Evolutionary conservation across 116 monocot species (phyloP), one percentile per base, ranked within the genome.

Genomic region (Zostera marina): DNA sequence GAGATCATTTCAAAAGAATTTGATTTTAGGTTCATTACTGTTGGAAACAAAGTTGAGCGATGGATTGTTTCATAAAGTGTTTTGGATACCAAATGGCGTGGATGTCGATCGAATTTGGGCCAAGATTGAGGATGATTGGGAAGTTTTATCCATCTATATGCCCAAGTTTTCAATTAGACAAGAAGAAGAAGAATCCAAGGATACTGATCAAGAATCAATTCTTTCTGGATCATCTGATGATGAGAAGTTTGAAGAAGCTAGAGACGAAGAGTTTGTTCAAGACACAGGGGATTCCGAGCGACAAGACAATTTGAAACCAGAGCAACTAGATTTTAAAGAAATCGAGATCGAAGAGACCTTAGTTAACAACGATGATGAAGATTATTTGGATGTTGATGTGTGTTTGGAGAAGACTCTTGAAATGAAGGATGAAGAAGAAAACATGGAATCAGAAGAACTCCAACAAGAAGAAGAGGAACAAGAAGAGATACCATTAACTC

Each of bases 21-120:
- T 59, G 42, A n/a, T 42, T 4, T 22, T 40, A 9, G 42, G 59
- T 4, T 8, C 59, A 23, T 2, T 59, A 20, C 0, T 4, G 20
- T 22, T 59, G 3, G 9, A 22, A 21, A 13, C 11, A 11, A 42
- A 44, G 20, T 42, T 59, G 10, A 10, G 22, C 9, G 20, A 11
- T 59, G 59, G 59, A 3, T 42, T 12, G 42, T 59, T 43, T 17
- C 3, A 42, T 1, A 61, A 26, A 32, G 38, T 16, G 47, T 61
- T 61, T 16, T 41, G 47, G 24, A 47, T 61, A 26, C 61, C 61
- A 8, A 23, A 61, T 47, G 61, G 61, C 21, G 24, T 61, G 19
- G 24, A 19, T 5, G 25, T 61, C 7, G 47, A 38, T 47, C 45
- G 14, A 61, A 47, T 45, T 26, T 13, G 12, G n/a, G 61, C 61